Base-by-base conservation (phyloP, 2,329 filamentous ascomycete genomes). In the Calonectria henricotiae region DNA sequence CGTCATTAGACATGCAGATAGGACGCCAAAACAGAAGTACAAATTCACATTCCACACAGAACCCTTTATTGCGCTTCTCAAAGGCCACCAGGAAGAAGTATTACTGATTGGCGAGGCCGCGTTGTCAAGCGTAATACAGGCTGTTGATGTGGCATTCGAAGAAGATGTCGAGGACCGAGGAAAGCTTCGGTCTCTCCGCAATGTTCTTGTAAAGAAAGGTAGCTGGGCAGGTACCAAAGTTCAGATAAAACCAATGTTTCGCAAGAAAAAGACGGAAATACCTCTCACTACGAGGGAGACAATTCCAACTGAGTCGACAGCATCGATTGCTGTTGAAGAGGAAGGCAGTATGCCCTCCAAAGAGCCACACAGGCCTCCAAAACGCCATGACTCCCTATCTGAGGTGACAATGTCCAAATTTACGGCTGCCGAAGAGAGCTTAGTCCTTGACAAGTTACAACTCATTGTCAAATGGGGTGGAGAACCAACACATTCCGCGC, bases 401-500 rank as follows among this genome's bases (percentile, higher is more conserved):
- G 96, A 93, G 17, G 90, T 97, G 7, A 98, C 95, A 1, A 92
- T 98, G 85, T 98, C 96, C 25, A 93, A 97, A 71, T 97, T 97
- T 71, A 96, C 96, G 7, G 96, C 96, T 0, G 94, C 92, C 17
- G 96, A 98, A 80, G 95, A 98, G 80, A 95, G 95, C 77, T 88
- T 98, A 60, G 93, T 98, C 1, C 88, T 99, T 2, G 97, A 99
- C 81, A 99, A 99, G 82, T 86, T 99, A 39, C 96, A 99, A 81
- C 89, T 99, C 44, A 97, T 99, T 76, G 96, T 99, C 82, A 99
- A 99, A 80, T 99, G 96, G 97, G 96, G 96, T 75, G 96, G 96
- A 46, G 96, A 99, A 81, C 96, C 97, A 13, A 99, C 96, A 0
- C 97, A 99, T 82, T 98, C 96, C 32, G 97, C 96, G 37, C 90